Percentiles rank a stretch among this genome's conserved stretches.
Evolutionary conservation across 192 early-diverging fungal genomes (phyloP).

Genomic region (Backusella parvicylindrica): DNA sequence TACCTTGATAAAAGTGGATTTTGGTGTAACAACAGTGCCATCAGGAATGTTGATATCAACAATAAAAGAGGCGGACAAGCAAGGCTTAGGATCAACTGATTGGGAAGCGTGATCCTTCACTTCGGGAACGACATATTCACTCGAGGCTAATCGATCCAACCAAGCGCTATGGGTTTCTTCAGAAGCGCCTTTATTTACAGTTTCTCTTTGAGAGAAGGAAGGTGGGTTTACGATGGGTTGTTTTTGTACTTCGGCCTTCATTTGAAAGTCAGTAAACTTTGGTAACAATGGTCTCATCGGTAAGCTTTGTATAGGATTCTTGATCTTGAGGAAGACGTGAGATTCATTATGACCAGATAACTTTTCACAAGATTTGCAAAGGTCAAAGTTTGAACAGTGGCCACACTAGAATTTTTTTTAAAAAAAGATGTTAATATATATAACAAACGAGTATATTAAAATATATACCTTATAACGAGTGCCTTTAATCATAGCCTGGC

Average conservation of each 20-base stretch:
- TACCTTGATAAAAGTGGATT: constrained; percentile 57
- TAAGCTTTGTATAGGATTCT: constrained; percentile 23
- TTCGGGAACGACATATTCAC: neutral
- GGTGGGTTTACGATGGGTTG: too few relatives aligned
- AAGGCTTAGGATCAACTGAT: neutral
- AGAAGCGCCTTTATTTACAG: too few relatives aligned
- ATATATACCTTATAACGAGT: constrained; percentile 48
- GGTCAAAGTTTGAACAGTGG: constrained; percentile 59
- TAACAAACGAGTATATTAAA: neutral
- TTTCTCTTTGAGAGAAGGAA: too few relatives aligned
- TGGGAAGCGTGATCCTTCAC: neutral
- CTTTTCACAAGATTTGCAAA: constrained; percentile 58
- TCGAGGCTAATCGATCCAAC: too few relatives aligned
- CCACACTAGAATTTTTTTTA: constrained; percentile 45
- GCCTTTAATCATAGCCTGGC: constrained; percentile 37
- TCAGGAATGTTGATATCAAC: constrained; percentile 68
- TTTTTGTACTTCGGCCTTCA: neutral
- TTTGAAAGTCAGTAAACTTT: neutral
- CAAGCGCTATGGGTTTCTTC: neutral
- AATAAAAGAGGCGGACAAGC: constrained; percentile 49
- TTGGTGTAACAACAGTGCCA: constrained; percentile 49
- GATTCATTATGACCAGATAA: constrained; percentile 28
- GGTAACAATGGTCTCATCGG: neutral
- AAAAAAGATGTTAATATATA: neutral
- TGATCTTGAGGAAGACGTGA: constrained; percentile 50